phyloP scores from a whole-genome alignment of 2,329 filamentous ascomycete species.

The Ascochyta rabiei region DNA sequence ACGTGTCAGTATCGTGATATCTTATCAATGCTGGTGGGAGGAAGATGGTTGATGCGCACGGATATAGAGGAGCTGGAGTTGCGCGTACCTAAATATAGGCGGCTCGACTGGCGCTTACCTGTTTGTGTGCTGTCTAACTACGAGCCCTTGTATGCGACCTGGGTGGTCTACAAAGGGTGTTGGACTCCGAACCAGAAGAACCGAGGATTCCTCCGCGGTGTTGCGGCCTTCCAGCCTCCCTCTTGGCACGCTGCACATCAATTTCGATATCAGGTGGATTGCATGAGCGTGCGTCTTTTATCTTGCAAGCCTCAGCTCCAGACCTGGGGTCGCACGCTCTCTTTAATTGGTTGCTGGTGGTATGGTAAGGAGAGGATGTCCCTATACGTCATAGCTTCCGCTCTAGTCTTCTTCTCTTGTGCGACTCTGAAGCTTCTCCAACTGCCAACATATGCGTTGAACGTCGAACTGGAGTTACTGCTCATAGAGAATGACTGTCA shows the following conservation, averaged over 20 bases:
- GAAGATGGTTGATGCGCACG: conserved; percentile 6
- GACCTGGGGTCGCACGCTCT: conserved; percentile 27
- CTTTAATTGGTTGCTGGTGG: conserved; percentile 41
- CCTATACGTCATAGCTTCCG: conserved; percentile 24
- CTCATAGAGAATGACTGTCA: no score
- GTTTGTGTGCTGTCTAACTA: conserved; percentile 7
- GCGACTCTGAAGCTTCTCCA: background rate
- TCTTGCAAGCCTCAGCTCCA: conserved; percentile 19
- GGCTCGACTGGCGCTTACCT: conserved; percentile 13
- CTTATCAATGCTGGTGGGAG: conserved; percentile 6
- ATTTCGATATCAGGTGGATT: conserved; percentile 46
- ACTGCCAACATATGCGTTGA: background rate
- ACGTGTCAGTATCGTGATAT: conserved; percentile 32
- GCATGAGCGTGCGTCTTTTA: conserved; percentile 34
- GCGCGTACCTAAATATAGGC: conserved; percentile 1
- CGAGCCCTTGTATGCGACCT: conserved; percentile 7
- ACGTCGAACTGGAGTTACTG: no score
- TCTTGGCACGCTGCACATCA: conserved; percentile 28
- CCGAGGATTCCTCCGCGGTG: background rate
- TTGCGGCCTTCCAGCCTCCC: conserved; percentile 30
- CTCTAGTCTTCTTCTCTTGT: background rate
- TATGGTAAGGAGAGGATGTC: no score
- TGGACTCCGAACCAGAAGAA: background rate
- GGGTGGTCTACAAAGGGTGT: background rate
- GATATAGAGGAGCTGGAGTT: conserved; percentile 8